Evolutionary conservation across 2,329 filamentous ascomycete genomes (phyloP).

Genomic region (Polychaeton citri): DNA sequence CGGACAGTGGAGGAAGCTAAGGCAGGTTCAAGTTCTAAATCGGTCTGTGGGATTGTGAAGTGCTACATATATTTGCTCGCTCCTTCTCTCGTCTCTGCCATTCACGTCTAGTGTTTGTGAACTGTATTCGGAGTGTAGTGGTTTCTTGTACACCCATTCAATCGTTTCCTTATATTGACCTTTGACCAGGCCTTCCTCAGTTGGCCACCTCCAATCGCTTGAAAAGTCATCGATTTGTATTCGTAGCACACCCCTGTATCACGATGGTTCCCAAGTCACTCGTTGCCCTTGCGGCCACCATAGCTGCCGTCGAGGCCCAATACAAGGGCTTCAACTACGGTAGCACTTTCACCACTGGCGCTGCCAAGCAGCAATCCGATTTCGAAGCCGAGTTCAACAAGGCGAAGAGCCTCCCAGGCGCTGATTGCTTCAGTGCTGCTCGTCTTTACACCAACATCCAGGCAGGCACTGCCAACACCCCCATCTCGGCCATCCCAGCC

Average conservation of each 20-base stretch:
- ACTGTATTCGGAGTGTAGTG: no score
- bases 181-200: neutral
- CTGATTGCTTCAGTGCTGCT: slow-evolving; percentile 53
- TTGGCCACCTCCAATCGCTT: neutral
- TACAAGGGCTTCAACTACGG: slow-evolving; percentile 64
- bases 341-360: slow-evolving; percentile 45
- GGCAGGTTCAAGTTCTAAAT: neutral
- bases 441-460: slow-evolving; percentile 68
- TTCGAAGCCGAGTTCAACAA: slow-evolving; percentile 59
- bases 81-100: no score
- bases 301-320: slow-evolving; percentile 24
- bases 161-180: no score
- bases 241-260: slow-evolving; percentile 1
- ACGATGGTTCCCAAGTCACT: slow-evolving; percentile 23
- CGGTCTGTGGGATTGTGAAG: neutral
- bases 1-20: neutral
- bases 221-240: neutral
- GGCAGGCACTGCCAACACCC: slow-evolving; percentile 48
- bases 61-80: no score
- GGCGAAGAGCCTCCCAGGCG: slow-evolving; percentile 50
- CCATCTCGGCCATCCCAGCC: slow-evolving; percentile 61
- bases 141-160: no score
- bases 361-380: slow-evolving; percentile 47
- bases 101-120: no score
- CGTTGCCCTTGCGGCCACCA: slow-evolving; percentile 21